Base-by-base conservation (phyloP, 2,329 filamentous ascomycete genomes). In the Aspergillus felis region DNA sequence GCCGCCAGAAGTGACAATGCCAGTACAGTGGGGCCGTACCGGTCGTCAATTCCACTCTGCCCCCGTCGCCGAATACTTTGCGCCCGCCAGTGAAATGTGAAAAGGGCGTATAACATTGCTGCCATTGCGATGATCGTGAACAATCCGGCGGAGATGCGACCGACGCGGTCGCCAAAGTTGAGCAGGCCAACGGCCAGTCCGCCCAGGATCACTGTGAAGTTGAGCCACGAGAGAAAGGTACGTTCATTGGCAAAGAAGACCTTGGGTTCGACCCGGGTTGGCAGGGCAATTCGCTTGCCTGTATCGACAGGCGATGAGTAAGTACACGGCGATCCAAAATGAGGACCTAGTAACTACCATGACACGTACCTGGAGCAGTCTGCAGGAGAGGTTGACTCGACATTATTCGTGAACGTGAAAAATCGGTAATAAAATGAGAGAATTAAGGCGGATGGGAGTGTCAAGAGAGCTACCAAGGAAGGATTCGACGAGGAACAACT, bases 161-260 rank as follows among this genome's bases (percentile, higher is more conserved):
- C 93, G 56, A 96, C 87, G 63, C 87, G 87, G 78, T 99, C 94
- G 73, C 94, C 94, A 69, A 99, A 99, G 82, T 99, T 99, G 70
- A 99, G 87, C 73, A 99, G 92, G 67, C 94, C 94, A 67, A 99
- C 91, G 65, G 94, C 93, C 52, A 99, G 87, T 63, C 94, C 94
- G 71, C 94, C 94, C 61, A 99, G 89, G 77, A 99, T 93, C 72
- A 99, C 92, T 75, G 92, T 96, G 83, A 97, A 97, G 84, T 99
- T 99, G 72, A 99, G 90, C 94, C 94, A 99, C 78, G 92, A 96
- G 71, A 99, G 87, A 76, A 99, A 99, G 62, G 94, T 99, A 63
- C 94, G 91, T 81, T 99, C 94, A 83, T 99, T 99, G 79, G 94
- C 94, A 83, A 99, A 99, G 86, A 97, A 99, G 82, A 99, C 94